These are phyloP conservation scores for Monosporascus sp. DNA, from an alignment of 2,329 filamentous ascomycete species.

Conservation along the genomic window DNA sequence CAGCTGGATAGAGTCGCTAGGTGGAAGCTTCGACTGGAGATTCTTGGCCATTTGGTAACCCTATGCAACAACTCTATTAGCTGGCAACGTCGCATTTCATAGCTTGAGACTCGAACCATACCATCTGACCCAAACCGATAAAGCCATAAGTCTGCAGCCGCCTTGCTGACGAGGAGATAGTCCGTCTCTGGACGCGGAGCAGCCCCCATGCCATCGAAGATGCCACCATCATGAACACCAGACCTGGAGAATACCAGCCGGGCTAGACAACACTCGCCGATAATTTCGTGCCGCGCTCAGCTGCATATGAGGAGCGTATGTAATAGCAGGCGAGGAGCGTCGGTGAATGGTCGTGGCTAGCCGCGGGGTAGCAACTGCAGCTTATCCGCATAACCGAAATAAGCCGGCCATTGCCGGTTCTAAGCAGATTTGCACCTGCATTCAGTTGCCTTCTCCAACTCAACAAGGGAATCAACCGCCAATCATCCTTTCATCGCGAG, in stretches of 20 bases:
- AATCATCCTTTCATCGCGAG: not conserved
- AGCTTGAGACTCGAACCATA: conserved; percentile 27
- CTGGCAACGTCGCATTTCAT: conserved; percentile 3
- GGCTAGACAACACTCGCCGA: not conserved
- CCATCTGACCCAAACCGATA: conserved; percentile 58
- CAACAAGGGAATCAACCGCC: not conserved
- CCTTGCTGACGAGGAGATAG: conserved; percentile 45
- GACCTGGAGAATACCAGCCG: conserved; percentile 18
- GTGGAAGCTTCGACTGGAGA: conserved; percentile 49
- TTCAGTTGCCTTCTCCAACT: not conserved
- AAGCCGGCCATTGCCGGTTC: conserved; percentile 11
- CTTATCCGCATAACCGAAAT: conserved; percentile 3
- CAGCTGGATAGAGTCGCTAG: conserved; percentile 46
- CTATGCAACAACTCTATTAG: conserved; percentile 25
- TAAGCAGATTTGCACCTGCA: conserved; percentile 3
- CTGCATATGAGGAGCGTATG: not conserved
- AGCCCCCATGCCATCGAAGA: conserved; percentile 33
- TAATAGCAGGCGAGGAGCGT: not conserved
- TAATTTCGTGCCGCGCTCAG: not conserved
- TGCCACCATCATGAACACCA: conserved; percentile 39
- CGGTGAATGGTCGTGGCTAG: not conserved
- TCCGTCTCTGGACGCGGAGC: conserved; percentile 34
- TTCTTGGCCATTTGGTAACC: conserved; percentile 61
- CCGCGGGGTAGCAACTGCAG: not conserved
- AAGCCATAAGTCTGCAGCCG: conserved; percentile 52